phyloP scores from a whole-genome alignment of 306 rosid genomes.

The Quercus alba region DNA sequence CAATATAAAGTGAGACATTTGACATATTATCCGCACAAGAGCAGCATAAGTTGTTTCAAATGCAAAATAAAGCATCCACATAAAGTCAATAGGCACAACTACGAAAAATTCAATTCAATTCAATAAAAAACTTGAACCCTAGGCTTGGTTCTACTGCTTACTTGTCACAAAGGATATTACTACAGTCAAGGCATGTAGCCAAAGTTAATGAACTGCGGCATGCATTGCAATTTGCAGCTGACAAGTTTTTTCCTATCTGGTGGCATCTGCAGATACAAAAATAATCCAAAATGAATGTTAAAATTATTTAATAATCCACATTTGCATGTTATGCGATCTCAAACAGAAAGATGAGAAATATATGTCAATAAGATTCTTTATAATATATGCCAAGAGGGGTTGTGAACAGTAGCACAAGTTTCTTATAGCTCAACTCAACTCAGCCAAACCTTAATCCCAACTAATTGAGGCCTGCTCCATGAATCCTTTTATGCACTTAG shows the following conservation, averaged over 20 bases:
- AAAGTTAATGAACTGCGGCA: slow-evolving; percentile 59
- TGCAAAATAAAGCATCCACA: neutral
- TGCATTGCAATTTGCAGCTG: slow-evolving; percentile 53
- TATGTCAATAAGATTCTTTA: neutral
- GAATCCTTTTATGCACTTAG: neutral
- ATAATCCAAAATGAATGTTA: slow-evolving; percentile 2
- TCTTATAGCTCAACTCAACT: neutral
- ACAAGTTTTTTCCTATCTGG: slow-evolving; percentile 56
- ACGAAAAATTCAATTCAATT: too few relatives aligned
- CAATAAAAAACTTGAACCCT: neutral
- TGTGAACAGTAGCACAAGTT: neutral
- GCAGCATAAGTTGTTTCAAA: neutral
- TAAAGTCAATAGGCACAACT: neutral
- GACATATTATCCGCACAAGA: neutral
- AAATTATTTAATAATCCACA: neutral
- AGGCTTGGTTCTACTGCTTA: slow-evolving; percentile 28
- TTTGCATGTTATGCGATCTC: slow-evolving; percentile 22
- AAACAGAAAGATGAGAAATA: neutral
- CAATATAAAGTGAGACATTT: neutral
- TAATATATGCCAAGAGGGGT: neutral
- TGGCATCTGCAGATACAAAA: slow-evolving; percentile 59
- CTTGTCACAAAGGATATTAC: slow-evolving; percentile 70
- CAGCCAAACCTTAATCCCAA: neutral
- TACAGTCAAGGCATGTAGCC: slow-evolving; percentile 82
- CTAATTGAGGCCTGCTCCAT: neutral